These are phyloP conservation scores for Penicillium sp. DNA, from an alignment of 2,329 filamentous ascomycete species.

Conservation along the genomic window DNA sequence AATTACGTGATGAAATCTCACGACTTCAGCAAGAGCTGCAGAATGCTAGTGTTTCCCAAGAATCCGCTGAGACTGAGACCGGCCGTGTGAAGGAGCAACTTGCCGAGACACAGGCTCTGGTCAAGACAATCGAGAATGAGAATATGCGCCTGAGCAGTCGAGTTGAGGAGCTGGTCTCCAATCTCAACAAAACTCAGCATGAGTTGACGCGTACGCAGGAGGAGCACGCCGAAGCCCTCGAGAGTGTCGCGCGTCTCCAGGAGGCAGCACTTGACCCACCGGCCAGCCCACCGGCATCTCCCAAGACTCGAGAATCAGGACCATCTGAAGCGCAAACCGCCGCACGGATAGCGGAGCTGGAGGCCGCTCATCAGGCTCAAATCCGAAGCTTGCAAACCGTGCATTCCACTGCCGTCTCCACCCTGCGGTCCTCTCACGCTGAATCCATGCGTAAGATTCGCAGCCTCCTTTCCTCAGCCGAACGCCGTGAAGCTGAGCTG, in stretches of 20 bases:
- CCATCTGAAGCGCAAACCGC: conserved; percentile 5
- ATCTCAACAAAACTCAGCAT: conserved; percentile 26
- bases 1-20: conserved; percentile 25
- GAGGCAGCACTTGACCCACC: conserved; percentile 24
- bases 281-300: conserved; percentile 27
- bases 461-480: conserved; percentile 27
- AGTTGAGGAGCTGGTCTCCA: conserved; percentile 31
- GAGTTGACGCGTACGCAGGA: conserved; percentile 27
- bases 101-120: conserved; percentile 31
- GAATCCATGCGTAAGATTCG: conserved; percentile 34
- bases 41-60: conserved; percentile 23
- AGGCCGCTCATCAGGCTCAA: conserved; percentile 32
- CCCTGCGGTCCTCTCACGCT: conserved; percentile 33
- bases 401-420: conserved; percentile 33
- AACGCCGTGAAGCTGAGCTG: conserved; percentile 32
- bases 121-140: conserved; percentile 36
- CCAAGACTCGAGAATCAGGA: conserved; percentile 7
- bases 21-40: conserved; percentile 27
- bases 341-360: conserved; percentile 16
- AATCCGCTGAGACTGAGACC: conserved; percentile 31
- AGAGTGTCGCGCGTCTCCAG: conserved; percentile 27
- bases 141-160: conserved; percentile 32
- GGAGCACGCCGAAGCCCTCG: conserved; percentile 27
- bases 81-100: conserved; percentile 32
- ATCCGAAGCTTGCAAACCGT: conserved; percentile 33